A percentile compares a stretch with the other conserved stretches of the same genome.
These are phyloP conservation scores for Ceratobasidium theobromae DNA, from an alignment of 1,284 basidiomycete species.

Conservation along the genomic window DNA sequence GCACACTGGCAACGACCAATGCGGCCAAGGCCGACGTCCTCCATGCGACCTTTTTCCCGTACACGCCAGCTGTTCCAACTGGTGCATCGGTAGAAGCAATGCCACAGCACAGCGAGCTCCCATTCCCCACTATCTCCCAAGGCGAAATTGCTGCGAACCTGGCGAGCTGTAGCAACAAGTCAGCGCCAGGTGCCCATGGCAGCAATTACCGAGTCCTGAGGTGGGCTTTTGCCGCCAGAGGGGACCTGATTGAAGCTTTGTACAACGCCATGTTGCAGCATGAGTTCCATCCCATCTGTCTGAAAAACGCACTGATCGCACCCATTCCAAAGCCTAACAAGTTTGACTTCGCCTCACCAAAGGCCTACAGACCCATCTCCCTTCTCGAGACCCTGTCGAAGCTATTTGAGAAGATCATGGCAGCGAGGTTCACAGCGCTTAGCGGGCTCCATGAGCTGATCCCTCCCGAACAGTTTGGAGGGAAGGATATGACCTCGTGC, in stretches of 20 bases:
- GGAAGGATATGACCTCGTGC: slow-evolving; percentile 29
- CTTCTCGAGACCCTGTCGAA: slow-evolving; percentile 47
- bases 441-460: slow-evolving; percentile 39
- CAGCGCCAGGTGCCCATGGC: slow-evolving; percentile 37
- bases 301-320: slow-evolving; percentile 40
- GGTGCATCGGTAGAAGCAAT: too few relatives aligned
- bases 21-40: too few relatives aligned
- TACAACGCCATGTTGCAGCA: not conserved
- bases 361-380: slow-evolving; percentile 48
- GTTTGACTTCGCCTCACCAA: slow-evolving; percentile 43
- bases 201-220: slow-evolving; percentile 32
- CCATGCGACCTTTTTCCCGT: too few relatives aligned
- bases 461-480: slow-evolving; percentile 44
- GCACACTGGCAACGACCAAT: too few relatives aligned
- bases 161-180: slow-evolving; percentile 31
- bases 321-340: slow-evolving; percentile 48
- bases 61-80: too few relatives aligned
- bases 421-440: slow-evolving; percentile 39
- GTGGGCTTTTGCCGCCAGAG: slow-evolving; percentile 37
- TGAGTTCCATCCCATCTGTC: slow-evolving; percentile 27
- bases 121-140: too few relatives aligned
- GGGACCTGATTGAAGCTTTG: not conserved
- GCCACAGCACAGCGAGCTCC: too few relatives aligned
- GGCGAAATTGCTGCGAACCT: slow-evolving; percentile 34
- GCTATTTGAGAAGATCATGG: slow-evolving; percentile 40